These are phyloP conservation scores for Vitis hybrid DNA, from an alignment of 177 flowering plant genomes.

Conservation along the genomic window DNA sequence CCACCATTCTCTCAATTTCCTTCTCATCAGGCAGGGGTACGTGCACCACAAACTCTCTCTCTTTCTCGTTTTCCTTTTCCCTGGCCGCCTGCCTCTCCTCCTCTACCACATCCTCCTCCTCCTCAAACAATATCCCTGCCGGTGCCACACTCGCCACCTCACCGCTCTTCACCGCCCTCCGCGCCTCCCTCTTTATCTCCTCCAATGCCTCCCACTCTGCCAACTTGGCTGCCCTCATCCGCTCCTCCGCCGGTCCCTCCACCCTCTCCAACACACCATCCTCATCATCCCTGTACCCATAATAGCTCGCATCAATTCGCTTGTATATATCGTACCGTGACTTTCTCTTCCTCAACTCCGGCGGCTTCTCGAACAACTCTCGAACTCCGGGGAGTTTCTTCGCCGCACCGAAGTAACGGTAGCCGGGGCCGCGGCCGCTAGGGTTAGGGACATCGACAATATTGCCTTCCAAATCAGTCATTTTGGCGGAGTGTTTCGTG, in stretches of 20 bases:
- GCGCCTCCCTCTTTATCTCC: slow-evolving; percentile 73
- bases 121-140: slow-evolving; percentile 61
- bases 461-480: slow-evolving; percentile 94
- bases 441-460: slow-evolving; percentile 95
- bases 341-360: slow-evolving; percentile 73
- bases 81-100: slow-evolving; percentile 59
- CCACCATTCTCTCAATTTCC: slow-evolving; percentile 90
- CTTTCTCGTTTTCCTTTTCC: slow-evolving; percentile 31
- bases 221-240: slow-evolving; percentile 60
- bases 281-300: slow-evolving; percentile 91
- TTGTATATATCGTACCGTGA: slow-evolving; percentile 87
- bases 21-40: slow-evolving; percentile 91
- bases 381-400: slow-evolving; percentile 89
- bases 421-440: slow-evolving; percentile 90
- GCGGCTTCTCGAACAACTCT: slow-evolving; percentile 92
- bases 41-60: slow-evolving; percentile 78
- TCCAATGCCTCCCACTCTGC: slow-evolving; percentile 76
- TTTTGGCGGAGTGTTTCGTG: slow-evolving; percentile 58
- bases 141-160: slow-evolving; percentile 54
- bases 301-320: slow-evolving; percentile 91
- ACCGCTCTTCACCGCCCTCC: slow-evolving; percentile 73
- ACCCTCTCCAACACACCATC: slow-evolving; percentile 75
- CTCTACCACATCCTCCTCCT: slow-evolving; percentile 86
- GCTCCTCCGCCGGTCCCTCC: slow-evolving; percentile 68
- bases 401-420: slow-evolving; percentile 90